Percentiles rank a stretch among this genome's conserved stretches.
Conservation (phyloP, 2,329 filamentous ascomycete genomes). For the Penicillium expansum region DNA sequence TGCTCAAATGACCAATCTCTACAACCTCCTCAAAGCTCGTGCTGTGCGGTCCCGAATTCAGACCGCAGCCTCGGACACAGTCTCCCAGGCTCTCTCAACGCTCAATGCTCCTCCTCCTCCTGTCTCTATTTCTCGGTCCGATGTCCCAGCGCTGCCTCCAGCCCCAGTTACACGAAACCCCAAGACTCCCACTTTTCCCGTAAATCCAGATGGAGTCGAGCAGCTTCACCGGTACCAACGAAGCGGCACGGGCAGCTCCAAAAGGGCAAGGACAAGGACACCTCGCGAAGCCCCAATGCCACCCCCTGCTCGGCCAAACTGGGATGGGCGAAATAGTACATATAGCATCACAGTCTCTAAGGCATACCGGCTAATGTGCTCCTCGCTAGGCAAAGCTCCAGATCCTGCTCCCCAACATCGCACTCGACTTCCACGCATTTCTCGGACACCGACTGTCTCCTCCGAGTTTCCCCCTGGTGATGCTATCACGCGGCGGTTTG, state of each 20-base stretch:
- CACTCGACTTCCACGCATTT: conserved; percentile 24
- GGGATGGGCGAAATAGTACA: conserved; percentile 26
- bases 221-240: conserved; percentile 41
- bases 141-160: background rate
- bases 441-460: conserved; percentile 20
- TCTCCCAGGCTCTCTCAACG: conserved; percentile 44
- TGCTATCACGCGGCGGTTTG: conserved; percentile 27
- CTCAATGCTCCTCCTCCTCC: conserved; percentile 15
- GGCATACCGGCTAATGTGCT: background rate
- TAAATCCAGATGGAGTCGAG: conserved; percentile 33
- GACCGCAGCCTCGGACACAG: conserved; percentile 54
- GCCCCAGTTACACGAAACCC: conserved; percentile 18
- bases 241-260: conserved; percentile 41
- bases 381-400: conserved; percentile 10
- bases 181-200: conserved; percentile 26
- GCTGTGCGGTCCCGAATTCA: conserved; percentile 55
- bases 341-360: background rate
- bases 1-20: conserved; percentile 63
- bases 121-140: conserved; percentile 5
- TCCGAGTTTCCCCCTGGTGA: conserved; percentile 25
- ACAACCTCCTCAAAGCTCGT: conserved; percentile 56
- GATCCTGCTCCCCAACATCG: conserved; percentile 26
- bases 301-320: conserved; percentile 28
- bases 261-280: conserved; percentile 21
- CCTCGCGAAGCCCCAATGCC: conserved; percentile 30